Conservation (phyloP, 148 eudicot species). For the Diospyros kaki region DNA sequence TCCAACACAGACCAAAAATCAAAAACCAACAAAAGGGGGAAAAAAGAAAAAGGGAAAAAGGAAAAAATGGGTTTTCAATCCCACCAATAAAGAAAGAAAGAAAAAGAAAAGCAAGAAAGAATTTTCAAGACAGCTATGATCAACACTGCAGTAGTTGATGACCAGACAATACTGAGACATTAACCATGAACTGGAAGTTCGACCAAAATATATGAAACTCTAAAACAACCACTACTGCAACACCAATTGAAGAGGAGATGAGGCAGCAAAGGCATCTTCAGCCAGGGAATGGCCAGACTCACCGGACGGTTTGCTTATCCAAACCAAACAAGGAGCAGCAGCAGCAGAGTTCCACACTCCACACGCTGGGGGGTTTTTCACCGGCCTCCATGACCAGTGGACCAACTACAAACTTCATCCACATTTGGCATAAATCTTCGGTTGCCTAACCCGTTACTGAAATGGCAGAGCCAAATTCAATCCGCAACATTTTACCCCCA, state of each 20-base stretch:
- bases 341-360: conserved; percentile 6
- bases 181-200: too few relatives aligned
- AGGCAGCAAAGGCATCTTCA: conserved; percentile 18
- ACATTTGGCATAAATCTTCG: conserved; percentile 6
- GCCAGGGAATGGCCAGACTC: conserved; percentile 19
- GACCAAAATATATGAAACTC: too few relatives aligned
- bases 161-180: too few relatives aligned
- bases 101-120: too few relatives aligned
- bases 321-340: background rate
- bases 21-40: too few relatives aligned
- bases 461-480: conserved; percentile 6
- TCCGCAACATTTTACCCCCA: background rate
- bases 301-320: background rate
- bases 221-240: background rate
- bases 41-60: too few relatives aligned
- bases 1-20: too few relatives aligned
- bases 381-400: conserved; percentile 14
- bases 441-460: conserved; percentile 15
- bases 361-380: background rate
- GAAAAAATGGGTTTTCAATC: too few relatives aligned
- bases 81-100: too few relatives aligned
- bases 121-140: too few relatives aligned
- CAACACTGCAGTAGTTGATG: too few relatives aligned
- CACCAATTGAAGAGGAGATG: background rate
- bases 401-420: conserved; percentile 18